These are phyloP conservation scores for Salvia miltiorrhiza DNA, from an alignment of 257 asterid genomes.

Conservation along the genomic window DNA sequence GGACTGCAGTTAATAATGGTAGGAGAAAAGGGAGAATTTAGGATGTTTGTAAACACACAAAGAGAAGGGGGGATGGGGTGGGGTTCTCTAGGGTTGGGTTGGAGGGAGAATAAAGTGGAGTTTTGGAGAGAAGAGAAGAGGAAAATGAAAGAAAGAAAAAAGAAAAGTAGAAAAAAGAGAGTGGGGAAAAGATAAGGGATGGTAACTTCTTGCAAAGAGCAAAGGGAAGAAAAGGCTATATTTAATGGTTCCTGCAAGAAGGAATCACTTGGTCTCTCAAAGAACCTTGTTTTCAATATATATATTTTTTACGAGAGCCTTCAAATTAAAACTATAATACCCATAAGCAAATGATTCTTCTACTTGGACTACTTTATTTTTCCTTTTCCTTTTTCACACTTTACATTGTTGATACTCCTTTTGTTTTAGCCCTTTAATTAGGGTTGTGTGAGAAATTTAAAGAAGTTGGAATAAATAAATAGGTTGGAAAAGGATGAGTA, in stretches of 20 bases:
- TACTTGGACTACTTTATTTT: conserved; percentile 39
- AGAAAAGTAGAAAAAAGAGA: conserved; percentile 26
- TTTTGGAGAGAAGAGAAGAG: conserved; percentile 46
- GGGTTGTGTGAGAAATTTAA: conserved; percentile 6
- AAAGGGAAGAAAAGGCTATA: conserved; percentile 63
- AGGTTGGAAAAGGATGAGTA: conserved; percentile 1
- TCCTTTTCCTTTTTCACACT: conserved; percentile 37
- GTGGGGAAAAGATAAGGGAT: conserved; percentile 43
- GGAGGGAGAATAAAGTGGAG: conserved; percentile 67
- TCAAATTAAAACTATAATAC: conserved; percentile 1
- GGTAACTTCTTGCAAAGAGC: conserved; percentile 76
- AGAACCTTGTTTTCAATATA: conserved; percentile 29
- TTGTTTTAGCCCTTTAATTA: conserved; percentile 27
- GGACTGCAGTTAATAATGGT: conserved; percentile 33
- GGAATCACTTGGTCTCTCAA: conserved; percentile 57
- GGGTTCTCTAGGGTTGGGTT: conserved; percentile 42
- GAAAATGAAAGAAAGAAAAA: conserved; percentile 15
- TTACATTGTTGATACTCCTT: conserved; percentile 41
- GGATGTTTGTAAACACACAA: conserved; percentile 57
- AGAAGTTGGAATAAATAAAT: background rate
- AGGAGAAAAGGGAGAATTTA: conserved; percentile 36
- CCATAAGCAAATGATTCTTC: conserved; percentile 48
- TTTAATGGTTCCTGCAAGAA: conserved; percentile 33
- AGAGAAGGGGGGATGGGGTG: conserved; percentile 4
- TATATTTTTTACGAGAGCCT: background rate